phyloP scores from a whole-genome alignment of 1,284 basidiomycete genomes.

The Vanrija sp. region DNA sequence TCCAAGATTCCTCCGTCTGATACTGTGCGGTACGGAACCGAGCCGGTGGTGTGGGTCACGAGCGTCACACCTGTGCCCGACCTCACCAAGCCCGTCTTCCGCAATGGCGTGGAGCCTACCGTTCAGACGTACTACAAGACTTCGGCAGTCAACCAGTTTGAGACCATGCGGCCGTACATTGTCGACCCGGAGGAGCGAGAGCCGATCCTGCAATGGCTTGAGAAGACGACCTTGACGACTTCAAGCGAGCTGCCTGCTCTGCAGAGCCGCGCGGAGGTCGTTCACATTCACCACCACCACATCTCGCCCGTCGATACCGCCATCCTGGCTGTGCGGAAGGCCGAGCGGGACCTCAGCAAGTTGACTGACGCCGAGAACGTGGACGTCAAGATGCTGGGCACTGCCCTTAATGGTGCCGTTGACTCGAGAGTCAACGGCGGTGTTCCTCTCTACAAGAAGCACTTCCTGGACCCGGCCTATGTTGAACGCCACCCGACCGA shows the following conservation, averaged over 20 bases:
- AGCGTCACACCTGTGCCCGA: constrained; percentile 82
- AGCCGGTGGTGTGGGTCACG: constrained; percentile 84
- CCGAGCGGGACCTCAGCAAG: constrained; percentile 24
- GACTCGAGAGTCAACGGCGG: constrained; percentile 76
- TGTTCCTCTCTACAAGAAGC: constrained; percentile 60
- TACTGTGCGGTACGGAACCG: constrained; percentile 72
- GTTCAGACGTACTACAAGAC: constrained; percentile 63
- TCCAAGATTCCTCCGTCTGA: constrained; percentile 71
- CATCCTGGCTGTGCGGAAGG: constrained; percentile 65
- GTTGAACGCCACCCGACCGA: constrained; percentile 65
- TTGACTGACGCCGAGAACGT: constrained; percentile 19
- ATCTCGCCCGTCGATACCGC: constrained; percentile 85
- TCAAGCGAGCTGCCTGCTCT: constrained; percentile 88
- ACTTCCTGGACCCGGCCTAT: constrained; percentile 71
- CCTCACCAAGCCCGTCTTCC: constrained; percentile 71
- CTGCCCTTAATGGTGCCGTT: constrained; percentile 80
- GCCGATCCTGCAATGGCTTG: constrained; percentile 67
- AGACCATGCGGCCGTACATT: constrained; percentile 65
- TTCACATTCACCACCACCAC: constrained; percentile 68
- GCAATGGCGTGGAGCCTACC: constrained; percentile 73
- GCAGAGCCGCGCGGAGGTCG: constrained; percentile 80
- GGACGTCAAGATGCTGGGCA: constrained; percentile 75
- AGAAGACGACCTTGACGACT: constrained; percentile 80
- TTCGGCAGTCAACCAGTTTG: constrained; percentile 77
- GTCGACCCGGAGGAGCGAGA: constrained; percentile 57